phyloP scores from a whole-genome alignment of 1,284 basidiomycete species.

The Heterobasidion irregulare region DNA sequence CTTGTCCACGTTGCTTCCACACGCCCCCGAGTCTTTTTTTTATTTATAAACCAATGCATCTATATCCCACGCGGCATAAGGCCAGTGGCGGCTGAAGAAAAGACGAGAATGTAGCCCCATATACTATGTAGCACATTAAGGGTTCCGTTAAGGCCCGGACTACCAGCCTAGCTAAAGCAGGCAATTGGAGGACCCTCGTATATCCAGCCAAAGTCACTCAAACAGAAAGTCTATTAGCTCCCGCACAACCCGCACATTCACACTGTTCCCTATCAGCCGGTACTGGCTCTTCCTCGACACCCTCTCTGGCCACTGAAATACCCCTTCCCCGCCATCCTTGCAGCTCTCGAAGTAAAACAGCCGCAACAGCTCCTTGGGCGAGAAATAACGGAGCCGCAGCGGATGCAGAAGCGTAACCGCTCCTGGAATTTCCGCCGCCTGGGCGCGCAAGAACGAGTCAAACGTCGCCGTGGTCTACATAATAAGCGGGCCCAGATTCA shows the following conservation, averaged over 20 bases:
- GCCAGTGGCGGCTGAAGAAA: too few species aligned
- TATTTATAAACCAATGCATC: too few species aligned
- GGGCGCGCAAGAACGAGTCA: constrained; percentile 43
- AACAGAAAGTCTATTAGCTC: constrained; percentile 49
- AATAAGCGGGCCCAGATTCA: background rate
- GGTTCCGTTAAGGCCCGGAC: too few species aligned
- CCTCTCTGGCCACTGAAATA: constrained; percentile 52
- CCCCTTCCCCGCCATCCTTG: constrained; percentile 2
- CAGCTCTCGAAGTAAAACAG: constrained; percentile 48
- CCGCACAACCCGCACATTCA: constrained; percentile 64
- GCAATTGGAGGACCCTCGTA: too few species aligned
- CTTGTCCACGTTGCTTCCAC: background rate
- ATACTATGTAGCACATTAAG: too few species aligned
- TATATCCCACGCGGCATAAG: too few species aligned
- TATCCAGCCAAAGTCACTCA: too few species aligned
- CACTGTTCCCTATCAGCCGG: constrained; percentile 70
- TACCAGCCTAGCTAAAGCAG: too few species aligned
- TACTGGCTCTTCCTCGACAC: constrained; percentile 63
- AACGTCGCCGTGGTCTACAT: constrained; percentile 55
- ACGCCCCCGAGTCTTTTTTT: too few species aligned
- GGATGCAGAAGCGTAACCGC: constrained; percentile 48
- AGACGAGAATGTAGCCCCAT: too few species aligned
- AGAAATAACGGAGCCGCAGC: constrained; percentile 61
- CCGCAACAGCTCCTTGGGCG: constrained; percentile 60
- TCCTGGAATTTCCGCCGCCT: constrained; percentile 26